phyloP scores from a whole-genome alignment of 495 filamentous ascomycete genomes.

The Glonium stellatum region DNA sequence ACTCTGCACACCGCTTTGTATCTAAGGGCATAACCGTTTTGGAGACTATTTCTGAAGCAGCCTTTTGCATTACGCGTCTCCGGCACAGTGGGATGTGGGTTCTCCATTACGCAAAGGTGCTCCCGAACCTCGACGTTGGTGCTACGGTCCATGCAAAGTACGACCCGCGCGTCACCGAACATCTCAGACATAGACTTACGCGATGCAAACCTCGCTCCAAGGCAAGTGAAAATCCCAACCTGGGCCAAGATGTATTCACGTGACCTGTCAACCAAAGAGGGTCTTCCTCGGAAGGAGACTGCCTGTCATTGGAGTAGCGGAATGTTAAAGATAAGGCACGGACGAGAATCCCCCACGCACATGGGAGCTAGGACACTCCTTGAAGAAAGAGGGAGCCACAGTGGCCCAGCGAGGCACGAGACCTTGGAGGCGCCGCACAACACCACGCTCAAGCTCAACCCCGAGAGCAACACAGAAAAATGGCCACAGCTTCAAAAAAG shows the following conservation, averaged over 20 bases:
- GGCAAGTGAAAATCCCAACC: neutral
- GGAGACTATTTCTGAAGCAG: too few species aligned
- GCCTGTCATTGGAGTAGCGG: conserved; percentile 4
- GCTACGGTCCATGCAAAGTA: too few species aligned
- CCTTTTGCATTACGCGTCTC: neutral
- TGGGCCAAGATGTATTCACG: neutral
- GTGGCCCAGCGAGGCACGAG: too few species aligned
- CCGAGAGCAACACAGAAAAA: too few species aligned
- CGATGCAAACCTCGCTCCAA: too few species aligned
- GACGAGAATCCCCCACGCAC: conserved; percentile 13
- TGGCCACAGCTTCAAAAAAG: too few species aligned
- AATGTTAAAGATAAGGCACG: conserved; percentile 12
- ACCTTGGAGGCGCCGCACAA: too few species aligned
- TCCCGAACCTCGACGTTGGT: neutral
- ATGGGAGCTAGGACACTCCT: neutral
- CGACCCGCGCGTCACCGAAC: too few species aligned
- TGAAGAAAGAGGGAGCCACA: too few species aligned
- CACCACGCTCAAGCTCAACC: too few species aligned
- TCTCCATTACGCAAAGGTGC: neutral
- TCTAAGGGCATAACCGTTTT: neutral
- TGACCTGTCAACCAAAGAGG: neutral
- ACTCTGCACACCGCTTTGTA: neutral
- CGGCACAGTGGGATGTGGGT: neutral
- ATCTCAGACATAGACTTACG: too few species aligned
- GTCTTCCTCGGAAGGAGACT: conserved; percentile 14